Evolutionary conservation across 192 early-diverging fungal species (phyloP).

Genomic region (Coemansia sp.): DNA sequence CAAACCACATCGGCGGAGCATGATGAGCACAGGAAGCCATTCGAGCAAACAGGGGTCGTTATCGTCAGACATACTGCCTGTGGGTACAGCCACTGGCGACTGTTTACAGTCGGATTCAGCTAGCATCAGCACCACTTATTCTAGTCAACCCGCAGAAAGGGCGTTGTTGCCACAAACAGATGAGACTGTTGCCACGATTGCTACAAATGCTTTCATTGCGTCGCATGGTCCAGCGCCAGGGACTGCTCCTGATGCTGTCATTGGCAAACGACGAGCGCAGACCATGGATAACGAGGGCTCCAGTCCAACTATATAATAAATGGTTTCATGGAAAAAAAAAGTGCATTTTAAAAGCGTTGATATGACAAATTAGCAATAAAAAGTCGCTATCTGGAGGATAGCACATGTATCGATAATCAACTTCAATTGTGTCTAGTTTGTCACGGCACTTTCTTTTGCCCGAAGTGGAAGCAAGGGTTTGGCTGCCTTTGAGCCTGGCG

Average conservation of each 20-base stretch:
- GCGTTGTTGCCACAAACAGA: conserved; percentile 2
- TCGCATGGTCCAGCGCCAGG: not conserved
- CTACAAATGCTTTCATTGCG: not conserved
- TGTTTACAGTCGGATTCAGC: conserved; percentile 28
- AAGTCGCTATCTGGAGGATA: not conserved
- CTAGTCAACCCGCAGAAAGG: conserved; percentile 31
- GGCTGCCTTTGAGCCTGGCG: conserved; percentile 46
- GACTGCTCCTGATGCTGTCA: not conserved
- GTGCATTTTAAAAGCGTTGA: conserved; percentile 13
- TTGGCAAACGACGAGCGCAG: conserved; percentile 36
- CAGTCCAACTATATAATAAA: not conserved
- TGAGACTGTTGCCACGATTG: not conserved
- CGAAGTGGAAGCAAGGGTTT: conserved; percentile 45
- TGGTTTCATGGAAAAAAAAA: not conserved
- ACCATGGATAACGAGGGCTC: conserved; percentile 26
- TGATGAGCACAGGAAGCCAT: conserved; percentile 27
- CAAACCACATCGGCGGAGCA: conserved; percentile 31
- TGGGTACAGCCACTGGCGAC: conserved; percentile 6
- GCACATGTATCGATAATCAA: not conserved
- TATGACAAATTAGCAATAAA: not conserved
- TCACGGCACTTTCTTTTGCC: not conserved
- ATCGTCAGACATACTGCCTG: conserved; percentile 6
- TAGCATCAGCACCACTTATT: conserved; percentile 32
- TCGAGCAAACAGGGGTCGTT: conserved; percentile 11
- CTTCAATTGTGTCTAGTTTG: not conserved